phyloP scores from a whole-genome alignment of 2,329 filamentous ascomycete species.

The Penicillium italicum region DNA sequence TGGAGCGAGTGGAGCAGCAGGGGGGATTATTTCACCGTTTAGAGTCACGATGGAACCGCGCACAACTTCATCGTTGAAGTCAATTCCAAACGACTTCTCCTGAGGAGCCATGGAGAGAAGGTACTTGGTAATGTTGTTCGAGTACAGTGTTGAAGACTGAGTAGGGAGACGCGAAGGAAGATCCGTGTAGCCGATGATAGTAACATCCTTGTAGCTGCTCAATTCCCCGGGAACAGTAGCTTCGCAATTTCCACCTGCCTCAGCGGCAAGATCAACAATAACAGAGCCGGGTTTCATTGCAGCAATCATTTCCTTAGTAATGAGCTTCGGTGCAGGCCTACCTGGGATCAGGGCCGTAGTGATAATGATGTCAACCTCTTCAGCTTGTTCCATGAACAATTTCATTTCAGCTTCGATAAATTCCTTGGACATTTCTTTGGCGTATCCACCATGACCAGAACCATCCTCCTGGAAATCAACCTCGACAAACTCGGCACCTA shows the following conservation, averaged over 20 bases:
- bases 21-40: constrained; percentile 70
- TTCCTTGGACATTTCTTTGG: constrained; percentile 90
- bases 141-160: constrained; percentile 85
- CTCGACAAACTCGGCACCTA: constrained; percentile 86
- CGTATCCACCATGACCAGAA: constrained; percentile 78
- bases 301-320: constrained; percentile 74
- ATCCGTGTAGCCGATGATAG: constrained; percentile 85
- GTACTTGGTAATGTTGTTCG: constrained; percentile 90
- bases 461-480: constrained; percentile 83
- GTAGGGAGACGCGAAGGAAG: constrained; percentile 81
- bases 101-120: constrained; percentile 75
- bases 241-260: constrained; percentile 85
- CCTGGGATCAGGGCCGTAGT: constrained; percentile 90
- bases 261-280: constrained; percentile 81
- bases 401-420: constrained; percentile 94
- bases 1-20: constrained; percentile 65
- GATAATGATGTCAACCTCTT: constrained; percentile 87
- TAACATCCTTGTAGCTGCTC: constrained; percentile 69
- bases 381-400: constrained; percentile 80
- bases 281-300: constrained; percentile 89
- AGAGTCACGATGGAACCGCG: constrained; percentile 79
- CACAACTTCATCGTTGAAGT: constrained; percentile 79
- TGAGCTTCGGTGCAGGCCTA: constrained; percentile 75
- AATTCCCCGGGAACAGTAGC: constrained; percentile 72
- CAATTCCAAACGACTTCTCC: constrained; percentile 74